Base-by-base conservation (phyloP, 495 filamentous ascomycete genomes). In the Podospora pseudoanserina region DNA sequence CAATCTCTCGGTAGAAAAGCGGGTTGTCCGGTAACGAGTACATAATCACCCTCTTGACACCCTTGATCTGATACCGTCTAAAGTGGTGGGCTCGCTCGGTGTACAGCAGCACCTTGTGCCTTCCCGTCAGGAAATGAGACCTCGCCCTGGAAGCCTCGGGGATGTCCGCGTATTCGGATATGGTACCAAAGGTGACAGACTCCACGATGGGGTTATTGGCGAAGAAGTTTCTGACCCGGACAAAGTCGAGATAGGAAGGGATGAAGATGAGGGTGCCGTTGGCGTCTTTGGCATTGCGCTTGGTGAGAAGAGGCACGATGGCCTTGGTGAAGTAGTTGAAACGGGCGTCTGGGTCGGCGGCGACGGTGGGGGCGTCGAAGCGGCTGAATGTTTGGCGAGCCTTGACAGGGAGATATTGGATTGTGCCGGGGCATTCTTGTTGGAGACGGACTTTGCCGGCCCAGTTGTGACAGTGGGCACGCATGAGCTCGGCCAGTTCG, bases 51-150 rank as follows among this genome's bases (percentile, higher is more conserved):
- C 86, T 84, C 77, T 87, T 88, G 28, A 93, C 93, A 13, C 95
- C 95, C 44, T 87, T 84, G 23, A 99, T 79, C 67, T 85, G 85
- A 73, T 93, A 94, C 23, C 96, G 85, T 28, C 91, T 84, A 82
- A 98, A 99, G 77, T 99, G 96, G 79, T 98, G 96, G 19, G 93
- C 89, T 30, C 95, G 89, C 77, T 94, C 94, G 9, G 93, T 93
- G 78, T 98, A 98, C 19, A 99, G 82, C 49, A 99, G 79, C 23
- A 97, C 85, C 49, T 88, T 88, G 72, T 97, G 90, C 30, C 91
- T 84, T 5, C 94, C 94, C 58, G 79, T 89, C 67, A 93, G 77
- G 79, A 99, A 98, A 73, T 97, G 92, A 16, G 91, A 92, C 7
- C 94, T 84, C 20, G 96, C 92, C 20, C 94, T 89, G 30, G 90